Base-by-base conservation (phyloP, 1,139 yeast genomes). In the Suhomyces yuchorum region DNA sequence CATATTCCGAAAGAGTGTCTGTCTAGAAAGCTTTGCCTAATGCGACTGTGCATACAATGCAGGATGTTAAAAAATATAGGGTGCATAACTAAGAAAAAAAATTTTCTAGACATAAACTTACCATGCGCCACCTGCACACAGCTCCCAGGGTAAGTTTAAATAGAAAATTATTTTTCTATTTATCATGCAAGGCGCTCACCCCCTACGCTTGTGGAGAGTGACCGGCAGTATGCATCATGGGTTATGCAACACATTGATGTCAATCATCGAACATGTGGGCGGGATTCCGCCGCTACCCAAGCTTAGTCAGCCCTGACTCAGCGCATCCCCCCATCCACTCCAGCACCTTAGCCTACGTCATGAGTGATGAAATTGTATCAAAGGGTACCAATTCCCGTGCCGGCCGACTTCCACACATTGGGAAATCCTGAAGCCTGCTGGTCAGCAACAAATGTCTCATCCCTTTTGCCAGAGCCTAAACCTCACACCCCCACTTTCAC, bases 11-110 rank as follows among this genome's bases (percentile, higher is more conserved):
- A 43, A 34, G 30, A 24, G 43, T 22, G 33, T 14, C 26, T 44
- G 47, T 44, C 47, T 44, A 40, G 43, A 44, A 44, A 20, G 26
- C 12, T 8, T 8, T 17, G 26, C 46, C 46, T 15, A 32, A 37
- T 19, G 20, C 28, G 46, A 22, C 38, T n/a, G 30, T 14, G 11
- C 40, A 28, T 23, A 40, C 36, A 44, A 40, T 35, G 12, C 11
- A 39, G 22, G 20, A 28, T 12, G 12, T n/a, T 14, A 28, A 24
- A 30, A 32, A 20, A 15, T 40, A 24, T 39, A 30, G 26, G 32
- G 36, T 30, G 35, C 24, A 30, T 17, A 14, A 23, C 26, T n/a
- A 14, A 24, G 24, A 37, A 37, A 37, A 23, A 37, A 23, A n/a
- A 36, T 18, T 8, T n/a, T 11, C 7, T 9, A 35, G 24, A 35